Evolutionary conservation across 2,329 filamentous ascomycete species (phyloP).

Genomic region (Cladophialophora psammophila): DNA sequence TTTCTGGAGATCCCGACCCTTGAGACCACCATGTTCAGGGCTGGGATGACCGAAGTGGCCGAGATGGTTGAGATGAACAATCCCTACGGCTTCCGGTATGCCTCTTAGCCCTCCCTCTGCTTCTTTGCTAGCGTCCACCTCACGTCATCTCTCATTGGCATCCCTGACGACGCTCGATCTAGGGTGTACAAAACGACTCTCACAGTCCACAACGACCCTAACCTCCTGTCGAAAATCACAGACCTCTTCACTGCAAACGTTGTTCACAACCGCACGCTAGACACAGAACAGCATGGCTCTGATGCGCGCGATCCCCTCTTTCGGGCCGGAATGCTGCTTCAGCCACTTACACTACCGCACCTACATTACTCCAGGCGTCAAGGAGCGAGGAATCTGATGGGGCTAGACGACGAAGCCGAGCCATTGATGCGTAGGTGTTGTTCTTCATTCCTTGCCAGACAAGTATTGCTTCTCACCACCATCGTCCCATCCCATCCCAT

Average conservation of each 20-base stretch:
- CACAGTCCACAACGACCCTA: neutral
- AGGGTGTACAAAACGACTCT: conserved; percentile 9
- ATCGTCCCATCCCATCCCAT: too few species aligned
- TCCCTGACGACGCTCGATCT: too few species aligned
- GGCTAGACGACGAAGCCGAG: conserved; percentile 1
- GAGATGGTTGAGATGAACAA: neutral
- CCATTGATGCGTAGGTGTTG: neutral
- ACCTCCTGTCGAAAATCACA: neutral
- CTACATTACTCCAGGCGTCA: neutral
- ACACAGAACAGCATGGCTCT: neutral
- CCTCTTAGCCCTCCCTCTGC: neutral
- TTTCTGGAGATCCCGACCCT: neutral
- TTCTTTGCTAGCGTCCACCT: too few species aligned
- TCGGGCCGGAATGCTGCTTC: conserved; percentile 5
- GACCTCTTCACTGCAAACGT: neutral
- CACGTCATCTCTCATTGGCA: too few species aligned
- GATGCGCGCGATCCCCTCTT: neutral
- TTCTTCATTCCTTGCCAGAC: too few species aligned
- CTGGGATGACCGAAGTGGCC: neutral
- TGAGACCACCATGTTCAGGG: neutral
- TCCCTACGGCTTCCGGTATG: conserved; percentile 3
- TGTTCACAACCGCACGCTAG: neutral
- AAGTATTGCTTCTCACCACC: too few species aligned
- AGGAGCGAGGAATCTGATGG: conserved; percentile 1
- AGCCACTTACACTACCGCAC: conserved; percentile 15